Evolutionary conservation across 2,329 filamentous ascomycete genomes (phyloP).

Genomic region (Coniochaeta sp.): DNA sequence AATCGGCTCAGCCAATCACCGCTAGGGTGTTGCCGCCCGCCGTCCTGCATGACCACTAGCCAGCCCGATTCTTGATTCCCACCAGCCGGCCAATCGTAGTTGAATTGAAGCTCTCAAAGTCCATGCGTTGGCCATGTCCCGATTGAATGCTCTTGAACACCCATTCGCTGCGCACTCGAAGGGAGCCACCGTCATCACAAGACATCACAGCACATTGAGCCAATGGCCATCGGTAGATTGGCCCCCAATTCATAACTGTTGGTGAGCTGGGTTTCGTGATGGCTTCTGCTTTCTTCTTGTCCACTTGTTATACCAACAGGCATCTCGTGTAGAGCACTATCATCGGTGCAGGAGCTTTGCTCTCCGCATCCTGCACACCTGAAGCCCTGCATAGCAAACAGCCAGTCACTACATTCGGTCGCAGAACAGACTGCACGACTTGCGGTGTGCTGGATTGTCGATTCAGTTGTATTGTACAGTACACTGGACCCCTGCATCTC

Average conservation of each 20-base stretch:
- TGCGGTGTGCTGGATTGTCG: too few species aligned
- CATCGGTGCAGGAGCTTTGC: background rate
- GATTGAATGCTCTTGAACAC: background rate
- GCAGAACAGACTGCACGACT: too few species aligned
- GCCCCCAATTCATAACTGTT: background rate
- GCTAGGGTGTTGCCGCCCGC: background rate
- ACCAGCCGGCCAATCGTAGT: background rate
- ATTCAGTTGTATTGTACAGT: too few species aligned
- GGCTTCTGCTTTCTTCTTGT: background rate
- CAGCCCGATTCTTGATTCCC: background rate
- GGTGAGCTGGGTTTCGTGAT: background rate
- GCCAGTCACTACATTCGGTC: too few species aligned
- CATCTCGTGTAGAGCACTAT: background rate
- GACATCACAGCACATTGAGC: background rate
- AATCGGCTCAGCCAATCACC: background rate
- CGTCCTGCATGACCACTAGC: background rate
- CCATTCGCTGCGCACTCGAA: background rate
- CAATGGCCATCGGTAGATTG: background rate
- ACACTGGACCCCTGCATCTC: background rate
- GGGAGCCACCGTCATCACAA: background rate
- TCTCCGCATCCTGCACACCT: too few species aligned
- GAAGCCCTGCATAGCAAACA: background rate
- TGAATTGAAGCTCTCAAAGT: background rate
- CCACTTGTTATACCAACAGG: background rate
- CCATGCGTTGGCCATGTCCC: background rate